These are phyloP conservation scores for Otatea glauca DNA, from an alignment of 176 grass and related monocot genomes.

Conservation along the genomic window DNA sequence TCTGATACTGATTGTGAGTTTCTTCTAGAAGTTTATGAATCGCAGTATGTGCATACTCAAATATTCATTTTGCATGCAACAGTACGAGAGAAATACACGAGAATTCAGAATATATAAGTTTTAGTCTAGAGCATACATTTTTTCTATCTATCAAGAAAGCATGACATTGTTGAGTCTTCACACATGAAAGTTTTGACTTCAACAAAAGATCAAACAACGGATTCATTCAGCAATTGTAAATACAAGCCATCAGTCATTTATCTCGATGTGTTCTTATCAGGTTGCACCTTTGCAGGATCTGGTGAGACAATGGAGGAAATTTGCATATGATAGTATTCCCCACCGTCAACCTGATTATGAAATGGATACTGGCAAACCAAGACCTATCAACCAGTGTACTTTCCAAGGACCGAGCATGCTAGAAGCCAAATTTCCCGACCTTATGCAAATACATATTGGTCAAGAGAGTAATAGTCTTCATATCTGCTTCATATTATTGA, in stretches of 20 bases:
- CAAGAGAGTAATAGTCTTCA: constrained; percentile 28
- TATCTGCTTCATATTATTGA: not conserved
- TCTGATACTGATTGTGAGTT: not conserved
- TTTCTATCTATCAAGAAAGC: not conserved
- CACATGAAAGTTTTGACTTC: not conserved
- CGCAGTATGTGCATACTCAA: not conserved
- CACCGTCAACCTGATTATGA: constrained; percentile 36
- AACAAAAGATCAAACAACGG: not conserved
- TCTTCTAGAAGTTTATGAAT: not conserved
- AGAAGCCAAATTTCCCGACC: constrained; percentile 18
- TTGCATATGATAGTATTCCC: constrained; percentile 21
- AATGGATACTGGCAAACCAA: constrained; percentile 35
- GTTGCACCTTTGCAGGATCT: constrained; percentile 11
- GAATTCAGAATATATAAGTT: not conserved
- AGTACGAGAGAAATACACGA: not conserved
- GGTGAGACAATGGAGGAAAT: constrained; percentile 19
- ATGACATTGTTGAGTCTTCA: not conserved
- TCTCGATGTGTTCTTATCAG: not conserved
- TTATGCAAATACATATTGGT: constrained; percentile 10
- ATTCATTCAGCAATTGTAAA: not conserved
- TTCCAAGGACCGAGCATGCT: not conserved
- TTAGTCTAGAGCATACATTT: not conserved
- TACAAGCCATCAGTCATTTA: not conserved
- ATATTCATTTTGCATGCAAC: not conserved
- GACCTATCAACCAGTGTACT: not conserved